Conservation (phyloP, 176 grass and related monocot genomes). For the Raddia guianensis region DNA sequence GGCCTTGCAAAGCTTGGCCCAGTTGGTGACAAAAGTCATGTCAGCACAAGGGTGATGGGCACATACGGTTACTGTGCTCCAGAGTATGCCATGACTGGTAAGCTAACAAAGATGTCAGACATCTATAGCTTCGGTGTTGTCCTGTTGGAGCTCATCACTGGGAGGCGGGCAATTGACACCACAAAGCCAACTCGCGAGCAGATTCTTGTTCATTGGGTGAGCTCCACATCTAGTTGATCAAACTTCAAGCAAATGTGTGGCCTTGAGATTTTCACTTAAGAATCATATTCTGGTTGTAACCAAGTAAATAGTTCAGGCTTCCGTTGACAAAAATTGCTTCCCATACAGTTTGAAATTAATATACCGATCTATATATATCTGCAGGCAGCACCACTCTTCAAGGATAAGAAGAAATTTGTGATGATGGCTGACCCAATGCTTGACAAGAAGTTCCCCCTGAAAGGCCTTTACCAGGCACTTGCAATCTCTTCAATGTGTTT, state of each 20-base stretch:
- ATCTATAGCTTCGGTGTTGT: constrained; percentile 89
- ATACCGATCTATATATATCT: constrained; percentile 31
- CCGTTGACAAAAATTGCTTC: constrained; percentile 1
- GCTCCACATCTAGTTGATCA: constrained; percentile 10
- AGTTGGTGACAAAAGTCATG: constrained; percentile 70
- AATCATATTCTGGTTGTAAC: background rate
- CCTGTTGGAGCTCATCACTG: constrained; percentile 86
- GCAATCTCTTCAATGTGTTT: constrained; percentile 92
- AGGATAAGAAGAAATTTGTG: constrained; percentile 70
- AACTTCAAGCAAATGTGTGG: constrained; percentile 16
- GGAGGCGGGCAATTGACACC: constrained; percentile 82
- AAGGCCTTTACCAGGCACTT: constrained; percentile 82
- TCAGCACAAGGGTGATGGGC: constrained; percentile 87
- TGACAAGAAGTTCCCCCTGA: constrained; percentile 61
- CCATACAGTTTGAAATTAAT: constrained; percentile 18
- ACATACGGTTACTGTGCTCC: constrained; percentile 93
- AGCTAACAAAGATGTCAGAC: constrained; percentile 90
- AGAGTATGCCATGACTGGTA: constrained; percentile 77
- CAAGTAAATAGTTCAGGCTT: constrained; percentile 27
- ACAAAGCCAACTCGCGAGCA: constrained; percentile 72
- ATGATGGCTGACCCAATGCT: constrained; percentile 80
- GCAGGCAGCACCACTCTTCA: constrained; percentile 84
- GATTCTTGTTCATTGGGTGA: constrained; percentile 88
- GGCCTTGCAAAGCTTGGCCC: constrained; percentile 86
- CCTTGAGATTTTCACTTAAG: background rate